Evolutionary conservation across 2,329 filamentous ascomycete species (phyloP).

Genomic region (Conoideocrella luteorostrata): DNA sequence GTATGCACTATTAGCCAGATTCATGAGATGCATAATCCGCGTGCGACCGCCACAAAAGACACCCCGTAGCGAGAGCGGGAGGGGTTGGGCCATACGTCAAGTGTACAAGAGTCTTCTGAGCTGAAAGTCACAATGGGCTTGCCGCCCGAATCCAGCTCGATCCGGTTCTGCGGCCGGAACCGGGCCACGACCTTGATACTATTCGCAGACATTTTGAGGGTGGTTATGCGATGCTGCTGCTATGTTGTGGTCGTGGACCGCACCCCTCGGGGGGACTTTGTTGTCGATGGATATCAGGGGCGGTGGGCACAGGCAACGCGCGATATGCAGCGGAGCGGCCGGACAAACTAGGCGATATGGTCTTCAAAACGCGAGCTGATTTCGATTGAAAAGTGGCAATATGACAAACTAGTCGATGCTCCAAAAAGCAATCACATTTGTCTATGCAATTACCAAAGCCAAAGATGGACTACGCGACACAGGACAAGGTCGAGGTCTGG

Average conservation of each 20-base stretch:
- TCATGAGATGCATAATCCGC: not conserved
- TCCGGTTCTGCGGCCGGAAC: conserved; percentile 93
- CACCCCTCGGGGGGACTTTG: conserved; percentile 6
- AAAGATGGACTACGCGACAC: conserved; percentile 2
- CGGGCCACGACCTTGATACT: conserved; percentile 89
- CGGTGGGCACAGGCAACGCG: conserved; percentile 3
- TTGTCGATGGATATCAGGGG: conserved; percentile 3
- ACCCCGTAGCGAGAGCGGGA: conserved; percentile 1
- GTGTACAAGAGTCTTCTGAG: conserved; percentile 77
- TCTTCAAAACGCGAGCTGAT: not conserved
- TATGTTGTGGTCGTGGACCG: conserved; percentile 11
- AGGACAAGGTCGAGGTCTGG: not conserved
- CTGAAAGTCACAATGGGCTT: conserved; percentile 87
- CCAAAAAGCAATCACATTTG: conserved; percentile 1
- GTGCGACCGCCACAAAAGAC: not conserved
- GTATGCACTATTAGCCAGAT: conserved; percentile 20
- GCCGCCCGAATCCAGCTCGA: conserved; percentile 84
- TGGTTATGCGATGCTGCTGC: conserved; percentile 6
- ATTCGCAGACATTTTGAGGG: conserved; percentile 50
- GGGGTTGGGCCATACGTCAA: conserved; percentile 58
- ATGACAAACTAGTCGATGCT: not conserved
- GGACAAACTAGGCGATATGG: not conserved
- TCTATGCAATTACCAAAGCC: conserved; percentile 4
- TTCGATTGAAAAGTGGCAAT: not conserved
- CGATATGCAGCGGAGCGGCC: conserved; percentile 3